Base-by-base conservation (phyloP, 1,284 basidiomycete genomes). In the Apiotrichum akiyoshidainum region DNA sequence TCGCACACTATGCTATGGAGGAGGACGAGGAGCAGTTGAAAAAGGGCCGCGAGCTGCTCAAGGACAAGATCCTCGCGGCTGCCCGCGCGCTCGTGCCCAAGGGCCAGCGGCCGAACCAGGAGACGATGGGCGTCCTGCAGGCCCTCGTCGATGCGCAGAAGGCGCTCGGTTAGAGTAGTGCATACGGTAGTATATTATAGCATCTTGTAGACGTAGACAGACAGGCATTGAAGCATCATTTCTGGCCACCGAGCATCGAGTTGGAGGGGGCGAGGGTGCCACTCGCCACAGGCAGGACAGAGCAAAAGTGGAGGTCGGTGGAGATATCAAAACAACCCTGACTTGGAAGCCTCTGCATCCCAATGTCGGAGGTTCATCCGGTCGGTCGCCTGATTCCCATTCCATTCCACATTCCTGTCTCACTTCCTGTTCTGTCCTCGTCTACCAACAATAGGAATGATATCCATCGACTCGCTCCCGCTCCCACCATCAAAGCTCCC, bases 1-100 rank as follows among this genome's bases (percentile, higher is more conserved):
- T 91, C 46, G 75, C 89, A 17, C 39, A 52, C 10, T 70, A 71
- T 52, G 59, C 51, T n/a, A 19, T 33, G 21, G 49, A 46, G 44
- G 39, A 58, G 13, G 50, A 37, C 7, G 53, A 46, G n/a, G 39
- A 13, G 14, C 33, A 61, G 46, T 19, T 31, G 2, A 22, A 40
- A 19, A 22, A 22, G 34, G 49, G 35, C 47, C 44, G 33, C 13
- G 1, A 17, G 13, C 26, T 35, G 11, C 46, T 59, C 1, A 47
- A 47, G 31, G 58, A 54, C n/a, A 33, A 34, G 31, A 35, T 62
- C 0, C 26, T 22, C 16, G n/a, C 21, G 5, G 45, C 47, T 8
- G 54, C 47, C 5, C 54, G 44, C 35, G 40, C 53, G 4, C 49
- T 61, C 26, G 45, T 47, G n/a, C 51, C 39, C 22, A 17, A n/a